A percentile compares a stretch with the other conserved stretches of the same genome.
Evolutionary conservation across 495 filamentous ascomycete genomes (phyloP).

Genomic region (Talaromyces wortmannii): DNA sequence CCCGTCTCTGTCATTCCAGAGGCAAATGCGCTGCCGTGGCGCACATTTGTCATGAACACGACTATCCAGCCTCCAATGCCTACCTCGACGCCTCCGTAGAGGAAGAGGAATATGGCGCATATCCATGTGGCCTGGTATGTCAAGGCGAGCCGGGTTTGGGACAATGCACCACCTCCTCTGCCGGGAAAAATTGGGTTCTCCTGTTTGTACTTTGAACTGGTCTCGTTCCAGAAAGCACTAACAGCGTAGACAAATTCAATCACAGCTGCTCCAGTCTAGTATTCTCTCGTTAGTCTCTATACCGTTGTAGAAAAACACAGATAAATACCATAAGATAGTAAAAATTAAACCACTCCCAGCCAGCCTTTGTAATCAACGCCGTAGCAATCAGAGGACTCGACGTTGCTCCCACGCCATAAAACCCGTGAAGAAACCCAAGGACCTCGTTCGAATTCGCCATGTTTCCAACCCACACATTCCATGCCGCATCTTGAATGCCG

Average conservation of each 20-base stretch:
- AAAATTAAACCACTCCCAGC: slow-evolving; percentile 45
- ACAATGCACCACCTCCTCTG: slow-evolving; percentile 51
- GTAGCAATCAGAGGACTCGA: slow-evolving; percentile 49
- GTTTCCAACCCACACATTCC: slow-evolving; percentile 55
- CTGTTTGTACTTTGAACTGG: slow-evolving; percentile 16
- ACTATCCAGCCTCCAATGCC: slow-evolving; percentile 69
- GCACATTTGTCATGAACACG: slow-evolving; percentile 53
- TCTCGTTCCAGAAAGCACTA: slow-evolving; percentile 57
- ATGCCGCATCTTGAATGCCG: slow-evolving; percentile 48
- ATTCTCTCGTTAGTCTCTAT: neutral
- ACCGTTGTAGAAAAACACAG: neutral
- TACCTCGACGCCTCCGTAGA: slow-evolving; percentile 79
- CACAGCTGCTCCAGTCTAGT: slow-evolving; percentile 50
- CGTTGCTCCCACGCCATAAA: slow-evolving; percentile 49
- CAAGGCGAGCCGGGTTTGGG: slow-evolving; percentile 28
- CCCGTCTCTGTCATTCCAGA: slow-evolving; percentile 58
- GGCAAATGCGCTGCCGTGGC: slow-evolving; percentile 45
- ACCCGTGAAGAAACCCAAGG: slow-evolving; percentile 48
- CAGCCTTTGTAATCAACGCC: slow-evolving; percentile 40
- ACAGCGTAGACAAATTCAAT: slow-evolving; percentile 50
- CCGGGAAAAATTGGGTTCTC: slow-evolving; percentile 15
- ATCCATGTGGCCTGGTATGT: slow-evolving; percentile 59
- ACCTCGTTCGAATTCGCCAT: slow-evolving; percentile 51
- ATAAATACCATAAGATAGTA: slow-evolving; percentile 47
- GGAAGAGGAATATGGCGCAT: slow-evolving; percentile 65